A percentile compares a stretch with the other conserved stretches of the same genome.
Conservation (phyloP, 257 asterid species). For the Linaria vulgaris region DNA sequence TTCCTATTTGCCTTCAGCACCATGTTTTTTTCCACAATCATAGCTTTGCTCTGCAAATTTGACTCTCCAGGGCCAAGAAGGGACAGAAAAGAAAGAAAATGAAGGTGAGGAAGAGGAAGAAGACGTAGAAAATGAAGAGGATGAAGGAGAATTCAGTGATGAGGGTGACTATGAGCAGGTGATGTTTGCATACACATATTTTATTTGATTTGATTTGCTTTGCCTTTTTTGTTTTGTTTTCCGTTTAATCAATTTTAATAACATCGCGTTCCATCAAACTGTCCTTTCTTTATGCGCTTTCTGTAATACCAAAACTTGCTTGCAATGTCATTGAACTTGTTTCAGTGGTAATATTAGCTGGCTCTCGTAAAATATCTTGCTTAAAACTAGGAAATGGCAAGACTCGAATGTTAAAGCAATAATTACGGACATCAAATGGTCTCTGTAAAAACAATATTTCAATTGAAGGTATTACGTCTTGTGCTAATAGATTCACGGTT, state of each 20-base stretch:
- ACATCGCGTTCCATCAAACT: not conserved
- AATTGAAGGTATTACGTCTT: not conserved
- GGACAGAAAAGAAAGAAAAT: slow-evolving; percentile 43
- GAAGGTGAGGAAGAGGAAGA: slow-evolving; percentile 60
- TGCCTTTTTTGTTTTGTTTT: too few relatives aligned
- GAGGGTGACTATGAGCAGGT: slow-evolving; percentile 76
- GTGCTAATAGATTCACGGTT: slow-evolving; percentile 11
- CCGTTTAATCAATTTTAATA: not conserved
- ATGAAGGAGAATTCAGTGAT: slow-evolving; percentile 53
- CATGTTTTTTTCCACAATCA: not conserved
- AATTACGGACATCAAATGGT: too few relatives aligned
- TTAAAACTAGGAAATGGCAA: too few relatives aligned
- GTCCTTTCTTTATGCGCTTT: not conserved
- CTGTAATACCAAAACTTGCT: not conserved
- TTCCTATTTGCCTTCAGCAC: not conserved
- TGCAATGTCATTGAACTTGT: not conserved
- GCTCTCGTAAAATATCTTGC: too few relatives aligned
- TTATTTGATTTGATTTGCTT: not conserved
- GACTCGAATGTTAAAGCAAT: too few relatives aligned
- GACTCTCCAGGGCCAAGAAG: slow-evolving; percentile 43
- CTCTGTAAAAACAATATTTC: not conserved
- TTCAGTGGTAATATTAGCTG: too few relatives aligned
- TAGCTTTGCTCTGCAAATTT: slow-evolving; percentile 3
- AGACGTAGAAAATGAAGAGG: slow-evolving; percentile 40
- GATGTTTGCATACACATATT: not conserved